A percentile compares a stretch with the other conserved stretches of the same genome.
Evolutionary conservation across 1,284 basidiomycete species (phyloP).

Genomic region (Pseudozyma sp.): DNA sequence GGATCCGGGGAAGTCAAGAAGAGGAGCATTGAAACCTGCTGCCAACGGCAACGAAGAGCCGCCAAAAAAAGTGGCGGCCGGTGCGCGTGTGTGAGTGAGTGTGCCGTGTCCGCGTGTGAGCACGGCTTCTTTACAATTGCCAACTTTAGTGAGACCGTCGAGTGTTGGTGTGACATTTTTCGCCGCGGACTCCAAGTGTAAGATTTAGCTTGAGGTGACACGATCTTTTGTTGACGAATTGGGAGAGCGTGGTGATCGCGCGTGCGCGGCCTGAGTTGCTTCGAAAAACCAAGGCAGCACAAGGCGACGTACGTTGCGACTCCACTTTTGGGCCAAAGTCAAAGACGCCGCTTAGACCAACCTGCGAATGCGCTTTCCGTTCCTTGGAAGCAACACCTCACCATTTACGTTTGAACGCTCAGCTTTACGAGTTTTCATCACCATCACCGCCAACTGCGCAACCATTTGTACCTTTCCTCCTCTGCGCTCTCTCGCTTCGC

Average conservation of each 20-base stretch:
- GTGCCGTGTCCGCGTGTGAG: neutral
- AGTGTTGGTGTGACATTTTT: neutral
- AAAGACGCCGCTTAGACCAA: slow-evolving; percentile 33
- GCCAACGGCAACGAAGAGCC: too few species aligned
- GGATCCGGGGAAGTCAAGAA: neutral
- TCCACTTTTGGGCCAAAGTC: slow-evolving; percentile 24
- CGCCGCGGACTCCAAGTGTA: neutral
- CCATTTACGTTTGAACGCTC: slow-evolving; percentile 1
- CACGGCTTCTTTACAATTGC: neutral
- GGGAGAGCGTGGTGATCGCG: slow-evolving; percentile 34
- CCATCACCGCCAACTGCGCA: neutral
- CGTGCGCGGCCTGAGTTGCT: slow-evolving; percentile 24
- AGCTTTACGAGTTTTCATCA: slow-evolving; percentile 5
- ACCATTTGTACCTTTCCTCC: neutral
- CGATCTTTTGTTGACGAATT: neutral
- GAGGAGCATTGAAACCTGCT: too few species aligned
- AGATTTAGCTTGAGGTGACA: neutral
- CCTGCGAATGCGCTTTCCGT: neutral
- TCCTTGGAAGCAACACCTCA: slow-evolving; percentile 23
- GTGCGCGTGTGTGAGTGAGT: slow-evolving; percentile 1
- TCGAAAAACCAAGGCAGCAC: slow-evolving; percentile 4
- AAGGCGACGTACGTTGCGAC: slow-evolving; percentile 6
- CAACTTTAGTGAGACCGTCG: neutral
- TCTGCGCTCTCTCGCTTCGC: neutral
- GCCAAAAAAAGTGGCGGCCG: neutral